Base-by-base conservation (phyloP, 495 filamentous ascomycete genomes). In the Chlorociboria aeruginascens region DNA sequence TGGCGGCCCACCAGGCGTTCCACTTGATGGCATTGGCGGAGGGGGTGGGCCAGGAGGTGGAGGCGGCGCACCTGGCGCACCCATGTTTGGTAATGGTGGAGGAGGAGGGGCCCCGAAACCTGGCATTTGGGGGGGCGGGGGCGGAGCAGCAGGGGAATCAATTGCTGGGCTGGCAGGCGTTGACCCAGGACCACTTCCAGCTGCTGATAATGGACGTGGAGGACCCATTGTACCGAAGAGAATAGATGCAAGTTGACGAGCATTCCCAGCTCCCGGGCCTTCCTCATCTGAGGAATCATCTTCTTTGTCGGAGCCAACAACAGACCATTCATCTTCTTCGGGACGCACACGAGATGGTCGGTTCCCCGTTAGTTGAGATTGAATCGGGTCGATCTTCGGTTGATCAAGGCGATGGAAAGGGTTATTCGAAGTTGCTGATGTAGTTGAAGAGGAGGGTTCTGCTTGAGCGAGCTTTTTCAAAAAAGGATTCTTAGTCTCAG, bases 151-250 rank as follows among this genome's bases (percentile, higher is more conserved):
- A 52, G 41, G 57, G 45, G 48, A 39, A 9, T 13, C 42, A 6
- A 30, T 8, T 12, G 51, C 50, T 10, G 57, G 57, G 17, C 53
- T 56, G 6, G 53, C 59, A 17, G 71, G 66, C 8, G 68, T 66
- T 10, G 75, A 69, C n/a, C 71, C 61, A 35, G 71, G 65, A 43
- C 85, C 87, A 66, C 82, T 79, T 7, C 85, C 87, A 66, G 83
- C 79, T 8, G 85, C 83, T 41, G 85, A 90, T 25, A 95, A 63
- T 32, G 93, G 88, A 43, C 90, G 80, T 16, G 92, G 92, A 36
- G 92, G 92, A 8, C 76, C 92, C 92, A 98, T 98, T 43, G 90
- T 94, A 47, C 92, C 89, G 64, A 98, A 97, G 30, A 98, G 76
- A 50, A 89, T 92, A 32, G 84, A 89, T 13, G 92, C 92, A 32